phyloP scores from a whole-genome alignment of 1,139 yeast genomes.

The Yamadazyma triangularis region DNA sequence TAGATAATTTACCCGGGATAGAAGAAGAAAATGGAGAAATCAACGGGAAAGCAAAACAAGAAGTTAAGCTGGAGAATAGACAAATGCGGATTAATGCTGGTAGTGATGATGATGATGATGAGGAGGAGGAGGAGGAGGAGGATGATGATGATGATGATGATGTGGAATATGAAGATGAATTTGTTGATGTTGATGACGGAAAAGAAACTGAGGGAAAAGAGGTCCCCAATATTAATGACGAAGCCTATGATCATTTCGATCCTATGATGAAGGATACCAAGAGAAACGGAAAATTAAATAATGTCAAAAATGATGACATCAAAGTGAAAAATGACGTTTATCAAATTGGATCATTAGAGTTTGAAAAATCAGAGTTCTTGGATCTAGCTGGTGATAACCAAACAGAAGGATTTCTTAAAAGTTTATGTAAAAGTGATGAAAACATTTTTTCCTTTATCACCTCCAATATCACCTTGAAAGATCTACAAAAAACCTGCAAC shows the following conservation, averaged over 20 bases:
- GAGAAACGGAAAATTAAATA: conserved; percentile 5
- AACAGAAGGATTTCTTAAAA: conserved; percentile 48
- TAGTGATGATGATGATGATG: conserved; percentile 4
- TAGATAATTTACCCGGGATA: conserved; percentile 1
- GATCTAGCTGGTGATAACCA: conserved; percentile 45
- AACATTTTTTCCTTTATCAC: conserved; percentile 44
- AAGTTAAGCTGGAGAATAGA: conserved; percentile 3
- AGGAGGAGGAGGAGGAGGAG: conserved; percentile 3
- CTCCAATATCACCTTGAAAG: conserved; percentile 43
- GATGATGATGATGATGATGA: conserved; percentile 5
- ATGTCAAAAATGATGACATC: conserved; percentile 11
- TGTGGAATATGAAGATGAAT: conserved; percentile 1
- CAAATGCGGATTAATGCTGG: conserved; percentile 5
- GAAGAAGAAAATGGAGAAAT: conserved; percentile 3
- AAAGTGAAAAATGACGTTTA: conserved; percentile 28
- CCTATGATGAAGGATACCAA: conserved; percentile 1
- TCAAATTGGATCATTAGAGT: conserved; percentile 52
- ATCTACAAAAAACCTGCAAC: conserved; percentile 44
- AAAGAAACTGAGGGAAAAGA: too few species aligned
- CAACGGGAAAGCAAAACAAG: background rate
- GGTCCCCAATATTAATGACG: background rate
- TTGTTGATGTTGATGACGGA: conserved; percentile 1
- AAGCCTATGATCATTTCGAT: conserved; percentile 4
- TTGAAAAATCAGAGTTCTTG: conserved; percentile 47
- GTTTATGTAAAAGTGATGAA: conserved; percentile 42